Conservation (phyloP, 1,284 basidiomycete species). For the Moesziomyces antarcticus region DNA sequence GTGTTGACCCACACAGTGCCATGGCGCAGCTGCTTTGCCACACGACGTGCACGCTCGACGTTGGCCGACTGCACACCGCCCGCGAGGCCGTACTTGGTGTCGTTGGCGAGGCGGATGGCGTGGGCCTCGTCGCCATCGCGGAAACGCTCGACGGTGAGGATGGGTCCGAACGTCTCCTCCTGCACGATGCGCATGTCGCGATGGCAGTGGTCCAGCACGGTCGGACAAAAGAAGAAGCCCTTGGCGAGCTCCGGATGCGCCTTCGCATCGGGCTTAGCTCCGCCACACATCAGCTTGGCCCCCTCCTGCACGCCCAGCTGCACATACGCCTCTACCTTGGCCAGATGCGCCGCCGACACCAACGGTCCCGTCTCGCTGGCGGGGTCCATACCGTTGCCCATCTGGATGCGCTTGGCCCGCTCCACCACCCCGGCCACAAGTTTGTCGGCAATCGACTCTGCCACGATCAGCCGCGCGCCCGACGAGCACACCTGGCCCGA, state of each 20-base stretch:
- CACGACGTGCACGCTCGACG: slow-evolving; percentile 50
- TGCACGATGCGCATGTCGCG: slow-evolving; percentile 66
- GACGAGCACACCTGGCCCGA: slow-evolving; percentile 67
- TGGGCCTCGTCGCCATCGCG: slow-evolving; percentile 62
- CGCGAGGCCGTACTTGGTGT: slow-evolving; percentile 66
- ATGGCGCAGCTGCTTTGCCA: slow-evolving; percentile 62
- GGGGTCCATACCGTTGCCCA: slow-evolving; percentile 65
- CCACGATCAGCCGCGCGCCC: slow-evolving; percentile 65
- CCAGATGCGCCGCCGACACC: slow-evolving; percentile 60
- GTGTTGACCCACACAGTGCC: slow-evolving; percentile 67
- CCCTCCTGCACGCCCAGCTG: slow-evolving; percentile 59
- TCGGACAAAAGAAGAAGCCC: slow-evolving; percentile 67
- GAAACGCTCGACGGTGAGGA: slow-evolving; percentile 66
- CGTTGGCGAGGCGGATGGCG: slow-evolving; percentile 63
- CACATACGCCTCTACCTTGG: slow-evolving; percentile 62
- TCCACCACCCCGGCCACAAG: slow-evolving; percentile 64
- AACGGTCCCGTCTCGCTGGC: slow-evolving; percentile 62
- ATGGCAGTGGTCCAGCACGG: slow-evolving; percentile 64
- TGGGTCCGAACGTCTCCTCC: slow-evolving; percentile 67
- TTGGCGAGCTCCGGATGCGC: slow-evolving; percentile 58
- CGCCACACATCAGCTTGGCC: slow-evolving; percentile 60
- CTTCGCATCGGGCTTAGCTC: slow-evolving; percentile 55
- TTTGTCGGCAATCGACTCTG: slow-evolving; percentile 64
- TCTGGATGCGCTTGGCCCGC: slow-evolving; percentile 58
- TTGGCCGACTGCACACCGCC: slow-evolving; percentile 64